Evolutionary conservation across 805 yeast genomes (phyloP), one percentile per base, ranked within the genome.

Genomic region (Kodamaea kaohsiungensis): DNA sequence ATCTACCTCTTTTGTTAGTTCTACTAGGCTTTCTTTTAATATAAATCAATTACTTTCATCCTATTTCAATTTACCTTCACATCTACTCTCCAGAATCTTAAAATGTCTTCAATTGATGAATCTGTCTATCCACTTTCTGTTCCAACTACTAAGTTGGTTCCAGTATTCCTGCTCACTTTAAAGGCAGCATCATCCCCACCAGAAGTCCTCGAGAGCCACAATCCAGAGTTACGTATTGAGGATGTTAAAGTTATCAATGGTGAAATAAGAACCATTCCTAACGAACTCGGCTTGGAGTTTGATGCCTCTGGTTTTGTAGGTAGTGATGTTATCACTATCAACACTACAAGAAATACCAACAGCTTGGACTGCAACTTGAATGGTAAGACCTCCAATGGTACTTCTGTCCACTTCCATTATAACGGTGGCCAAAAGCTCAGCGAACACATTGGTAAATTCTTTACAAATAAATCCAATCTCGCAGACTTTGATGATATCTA

Each of bases 331-430:
- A 69, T 84, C 59, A 73, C 73, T 16, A 60, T 66, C 22, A 62
- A 66, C 39, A 61, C 68, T n/a, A 64, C 63, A n/a, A 60, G 66
- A 5, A 59, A 59, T 5, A 54, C 64, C 19, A 54, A 67, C 10
- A 60, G 61, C 13, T 68, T 83, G 59, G 83, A 82, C 59, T 82
- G 86, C 63, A 76, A 73, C 49, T 53, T 83, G 49, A 79, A 71
- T 57, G 75, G 82, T 33, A 77, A 72, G 54, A 73, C 81, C 15
- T 69, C 71, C 7, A 69, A 66, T 42, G 85, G 81, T 6, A 60
- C 68, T 3, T 78, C 77, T 16, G 70, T 77, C 3, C 71, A 68
- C 52, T 59, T 81, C 50, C 67, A 67, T 46, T 84, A 84, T 64
- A 61, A 72, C 6, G 88, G 88, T 35, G 73, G 79, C 46, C 72